Conservation (phyloP, 768 basidiomycete species). For the Lactarius sanguifluus region DNA sequence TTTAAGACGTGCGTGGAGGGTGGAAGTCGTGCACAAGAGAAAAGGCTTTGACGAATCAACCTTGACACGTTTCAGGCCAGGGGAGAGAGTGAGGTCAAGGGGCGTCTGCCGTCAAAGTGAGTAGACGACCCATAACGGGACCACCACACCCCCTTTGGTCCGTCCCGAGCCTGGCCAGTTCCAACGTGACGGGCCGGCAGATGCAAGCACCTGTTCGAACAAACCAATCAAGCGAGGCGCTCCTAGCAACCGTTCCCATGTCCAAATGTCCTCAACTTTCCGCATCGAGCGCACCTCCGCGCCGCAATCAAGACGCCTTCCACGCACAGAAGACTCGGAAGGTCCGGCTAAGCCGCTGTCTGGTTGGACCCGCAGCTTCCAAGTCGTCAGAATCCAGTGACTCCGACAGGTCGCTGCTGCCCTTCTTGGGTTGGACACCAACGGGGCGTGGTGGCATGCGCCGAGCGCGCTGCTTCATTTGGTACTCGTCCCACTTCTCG, state of each 20-base stretch:
- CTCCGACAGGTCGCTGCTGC: conserved; percentile 10
- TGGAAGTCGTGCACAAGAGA: background rate
- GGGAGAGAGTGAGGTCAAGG: background rate
- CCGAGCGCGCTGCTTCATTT: conserved; percentile 38
- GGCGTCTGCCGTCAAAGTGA: conserved; percentile 11
- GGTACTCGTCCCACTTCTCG: conserved; percentile 55
- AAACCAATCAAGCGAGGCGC: conserved; percentile 6
- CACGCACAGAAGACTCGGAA: conserved; percentile 57
- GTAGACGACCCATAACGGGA: conserved; percentile 8
- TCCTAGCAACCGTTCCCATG: conserved; percentile 25
- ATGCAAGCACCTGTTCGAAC: background rate
- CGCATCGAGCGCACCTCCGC: background rate
- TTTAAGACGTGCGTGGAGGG: conserved; percentile 5
- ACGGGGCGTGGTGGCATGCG: conserved; percentile 2
- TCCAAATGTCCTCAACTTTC: background rate
- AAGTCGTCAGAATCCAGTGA: conserved; percentile 1
- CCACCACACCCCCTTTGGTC: conserved; percentile 8
- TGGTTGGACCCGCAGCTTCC: conserved; percentile 26
- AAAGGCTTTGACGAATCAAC: background rate
- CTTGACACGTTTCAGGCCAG: conserved; percentile 17
- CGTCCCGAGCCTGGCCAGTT: conserved; percentile 1
- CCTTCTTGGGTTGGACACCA: conserved; percentile 7
- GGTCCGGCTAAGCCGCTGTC: conserved; percentile 49
- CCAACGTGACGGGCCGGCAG: background rate
- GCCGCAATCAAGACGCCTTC: conserved; percentile 42